Evolutionary conservation across 108 stramenopile genomes (phyloP).

Genomic region (Stephanodiscus minutulus): DNA sequence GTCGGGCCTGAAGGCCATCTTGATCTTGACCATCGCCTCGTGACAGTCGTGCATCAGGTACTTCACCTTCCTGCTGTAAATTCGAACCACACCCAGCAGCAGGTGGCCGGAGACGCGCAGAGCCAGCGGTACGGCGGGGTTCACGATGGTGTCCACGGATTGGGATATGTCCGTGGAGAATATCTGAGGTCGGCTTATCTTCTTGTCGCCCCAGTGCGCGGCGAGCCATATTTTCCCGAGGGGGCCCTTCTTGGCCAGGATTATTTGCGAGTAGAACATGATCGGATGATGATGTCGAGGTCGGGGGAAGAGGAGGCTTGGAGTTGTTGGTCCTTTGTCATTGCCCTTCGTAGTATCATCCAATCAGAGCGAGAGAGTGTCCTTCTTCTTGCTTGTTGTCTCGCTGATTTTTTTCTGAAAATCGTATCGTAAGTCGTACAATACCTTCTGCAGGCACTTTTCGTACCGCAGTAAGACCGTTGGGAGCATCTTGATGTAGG

Average conservation of each 20-base stretch:
- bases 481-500: no score
- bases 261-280: slow-evolving; percentile 99
- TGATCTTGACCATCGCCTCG: slow-evolving; percentile 97
- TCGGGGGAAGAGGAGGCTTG: not conserved
- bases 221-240: slow-evolving; percentile 99
- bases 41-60: slow-evolving; percentile 97
- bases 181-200: slow-evolving; percentile 92
- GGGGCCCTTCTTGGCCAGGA: slow-evolving; percentile 98
- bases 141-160: slow-evolving; percentile 93
- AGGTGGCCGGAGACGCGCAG: slow-evolving; percentile 96
- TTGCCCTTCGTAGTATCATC: no score
- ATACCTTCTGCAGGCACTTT: no score
- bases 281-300: not conserved
- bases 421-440: no score
- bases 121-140: slow-evolving; percentile 95
- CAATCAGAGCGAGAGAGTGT: no score
- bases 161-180: slow-evolving; percentile 94
- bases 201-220: slow-evolving; percentile 99
- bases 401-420: no score
- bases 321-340: no score
- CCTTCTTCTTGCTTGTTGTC: no score
- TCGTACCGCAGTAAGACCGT: no score
- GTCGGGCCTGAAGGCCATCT: slow-evolving; percentile 92
- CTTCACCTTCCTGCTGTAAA: slow-evolving; percentile 95
- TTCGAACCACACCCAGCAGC: slow-evolving; percentile 95